A percentile compares a stretch with the other conserved stretches of the same genome.
Evolutionary conservation across 805 yeast genomes (phyloP).

Genomic region (Barnettozyma wickerhamii): DNA sequence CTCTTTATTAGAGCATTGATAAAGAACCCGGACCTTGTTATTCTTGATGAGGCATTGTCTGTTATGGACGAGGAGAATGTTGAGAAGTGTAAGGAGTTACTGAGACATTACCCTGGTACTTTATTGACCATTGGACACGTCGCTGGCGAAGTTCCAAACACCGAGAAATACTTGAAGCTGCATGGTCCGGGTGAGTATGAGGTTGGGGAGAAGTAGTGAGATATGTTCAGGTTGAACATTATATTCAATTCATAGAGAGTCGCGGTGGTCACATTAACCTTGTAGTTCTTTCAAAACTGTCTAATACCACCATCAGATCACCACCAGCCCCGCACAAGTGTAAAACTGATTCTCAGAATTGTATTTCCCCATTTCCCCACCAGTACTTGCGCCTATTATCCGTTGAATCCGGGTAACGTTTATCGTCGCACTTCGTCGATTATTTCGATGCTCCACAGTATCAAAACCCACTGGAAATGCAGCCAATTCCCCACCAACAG

Average conservation of each 20-base stretch:
- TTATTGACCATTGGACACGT: constrained; percentile 81
- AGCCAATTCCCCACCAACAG: neutral
- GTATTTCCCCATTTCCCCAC: too few species aligned
- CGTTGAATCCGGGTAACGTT: constrained; percentile 1
- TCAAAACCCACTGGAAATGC: neutral
- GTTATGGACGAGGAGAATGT: constrained; percentile 73
- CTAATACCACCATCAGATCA: too few species aligned
- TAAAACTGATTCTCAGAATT: too few species aligned
- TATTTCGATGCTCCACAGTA: constrained; percentile 4
- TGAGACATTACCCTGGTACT: constrained; percentile 59
- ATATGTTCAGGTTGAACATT: too few species aligned
- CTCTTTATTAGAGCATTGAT: constrained; percentile 74
- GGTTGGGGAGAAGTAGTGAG: constrained; percentile 18
- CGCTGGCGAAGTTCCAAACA: constrained; percentile 66
- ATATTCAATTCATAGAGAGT: too few species aligned
- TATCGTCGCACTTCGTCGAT: neutral
- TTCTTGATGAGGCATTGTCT: constrained; percentile 89
- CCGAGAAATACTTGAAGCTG: constrained; percentile 43
- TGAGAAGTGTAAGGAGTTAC: constrained; percentile 47
- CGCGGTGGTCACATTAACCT: too few species aligned
- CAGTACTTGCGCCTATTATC: too few species aligned
- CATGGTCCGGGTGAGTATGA: constrained; percentile 34
- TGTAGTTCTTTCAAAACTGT: too few species aligned
- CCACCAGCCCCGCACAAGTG: too few species aligned
- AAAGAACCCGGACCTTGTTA: constrained; percentile 71